Evolutionary conservation across 2,329 filamentous ascomycete species (phyloP).

Genomic region (Stachybotrys chlorohalonatus): DNA sequence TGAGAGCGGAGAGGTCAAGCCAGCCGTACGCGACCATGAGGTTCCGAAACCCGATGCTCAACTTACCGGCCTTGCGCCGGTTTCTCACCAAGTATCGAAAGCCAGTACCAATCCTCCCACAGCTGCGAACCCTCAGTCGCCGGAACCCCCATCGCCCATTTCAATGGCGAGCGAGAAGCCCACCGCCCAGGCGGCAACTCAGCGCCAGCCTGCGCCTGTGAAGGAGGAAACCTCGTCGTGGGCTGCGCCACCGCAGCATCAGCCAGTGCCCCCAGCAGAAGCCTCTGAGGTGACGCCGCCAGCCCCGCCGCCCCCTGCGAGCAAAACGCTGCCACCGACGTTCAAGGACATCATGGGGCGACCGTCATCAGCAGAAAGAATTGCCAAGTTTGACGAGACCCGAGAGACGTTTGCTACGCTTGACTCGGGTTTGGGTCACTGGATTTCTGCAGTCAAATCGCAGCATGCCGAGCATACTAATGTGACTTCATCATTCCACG

Average conservation of each 20-base stretch:
- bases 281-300: neutral
- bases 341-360: conserved; percentile 75
- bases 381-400: conserved; percentile 64
- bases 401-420: conserved; percentile 60
- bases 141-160: conserved; percentile 29
- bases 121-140: neutral
- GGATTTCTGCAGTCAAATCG: conserved; percentile 38
- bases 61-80: conserved; percentile 4
- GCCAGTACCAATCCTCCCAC: conserved; percentile 8
- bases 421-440: conserved; percentile 63
- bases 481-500: conserved; percentile 20
- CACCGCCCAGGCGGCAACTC: conserved; percentile 2
- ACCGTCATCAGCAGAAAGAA: conserved; percentile 55
- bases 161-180: conserved; percentile 26
- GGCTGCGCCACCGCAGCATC: neutral
- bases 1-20: conserved; percentile 14
- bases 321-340: conserved; percentile 15
- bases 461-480: conserved; percentile 40
- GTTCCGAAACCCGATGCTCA: neutral
- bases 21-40: neutral
- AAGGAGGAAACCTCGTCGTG: neutral
- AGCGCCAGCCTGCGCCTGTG: neutral
- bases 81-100: conserved; percentile 14
- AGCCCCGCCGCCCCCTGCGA: neutral
- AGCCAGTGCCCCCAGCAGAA: neutral